Evolutionary conservation across 768 basidiomycete genomes (phyloP).

Genomic region (Exsudoporus frostii): DNA sequence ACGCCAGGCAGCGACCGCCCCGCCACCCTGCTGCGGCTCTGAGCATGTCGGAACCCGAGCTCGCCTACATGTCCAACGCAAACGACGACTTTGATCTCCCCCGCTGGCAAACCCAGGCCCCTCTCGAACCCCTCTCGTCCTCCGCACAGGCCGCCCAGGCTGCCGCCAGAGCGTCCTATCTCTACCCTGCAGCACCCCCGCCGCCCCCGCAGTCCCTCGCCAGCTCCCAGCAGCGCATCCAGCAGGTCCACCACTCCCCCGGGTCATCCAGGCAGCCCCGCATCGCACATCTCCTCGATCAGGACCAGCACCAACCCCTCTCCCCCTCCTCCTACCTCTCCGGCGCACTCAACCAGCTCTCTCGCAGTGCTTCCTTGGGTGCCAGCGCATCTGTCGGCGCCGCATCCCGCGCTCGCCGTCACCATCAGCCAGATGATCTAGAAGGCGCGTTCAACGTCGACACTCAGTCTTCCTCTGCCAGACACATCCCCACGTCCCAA

Average conservation of each 20-base stretch:
- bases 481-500: constrained; percentile 32
- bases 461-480: constrained; percentile 19
- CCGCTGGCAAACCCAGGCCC: constrained; percentile 50
- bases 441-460: constrained; percentile 50
- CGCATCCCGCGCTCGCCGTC: constrained; percentile 54
- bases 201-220: constrained; percentile 44
- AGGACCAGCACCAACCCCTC: constrained; percentile 48
- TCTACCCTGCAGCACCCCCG: constrained; percentile 40
- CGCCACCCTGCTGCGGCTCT: background rate
- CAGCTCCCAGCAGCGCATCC: constrained; percentile 44
- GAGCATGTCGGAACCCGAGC: constrained; percentile 71
- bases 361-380: constrained; percentile 67
- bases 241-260: constrained; percentile 47
- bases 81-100: constrained; percentile 80
- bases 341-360: constrained; percentile 49
- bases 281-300: constrained; percentile 63
- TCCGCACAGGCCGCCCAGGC: constrained; percentile 58
- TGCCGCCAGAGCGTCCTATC: constrained; percentile 48
- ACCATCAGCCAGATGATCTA: constrained; percentile 67
- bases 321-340: constrained; percentile 49
- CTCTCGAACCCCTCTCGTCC: constrained; percentile 49
- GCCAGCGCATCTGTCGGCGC: constrained; percentile 38
- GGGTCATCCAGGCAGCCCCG: constrained; percentile 53
- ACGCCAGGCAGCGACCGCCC: background rate
- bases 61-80: constrained; percentile 68